Percentiles rank a stretch among this genome's conserved stretches.
These are phyloP conservation scores for Diaporthe destruens DNA, from an alignment of 2,329 filamentous ascomycete genomes.

Conservation along the genomic window DNA sequence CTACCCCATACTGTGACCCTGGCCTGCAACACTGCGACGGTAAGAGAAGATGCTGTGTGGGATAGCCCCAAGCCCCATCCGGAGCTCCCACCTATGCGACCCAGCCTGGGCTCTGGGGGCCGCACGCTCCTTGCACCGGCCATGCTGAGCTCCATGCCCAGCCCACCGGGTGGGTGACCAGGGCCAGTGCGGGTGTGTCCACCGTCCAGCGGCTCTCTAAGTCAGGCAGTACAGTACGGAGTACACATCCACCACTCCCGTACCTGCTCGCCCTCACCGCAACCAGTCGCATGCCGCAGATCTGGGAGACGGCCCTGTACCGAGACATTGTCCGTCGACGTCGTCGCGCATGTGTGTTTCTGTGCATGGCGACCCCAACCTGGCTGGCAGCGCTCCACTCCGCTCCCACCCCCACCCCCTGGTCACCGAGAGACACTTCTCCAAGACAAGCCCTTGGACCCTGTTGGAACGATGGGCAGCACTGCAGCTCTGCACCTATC, in stretches of 20 bases:
- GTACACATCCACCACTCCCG: background rate
- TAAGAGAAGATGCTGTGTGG: slow-evolving; percentile 4
- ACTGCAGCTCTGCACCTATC: slow-evolving; percentile 2
- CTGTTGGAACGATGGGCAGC: slow-evolving; percentile 34
- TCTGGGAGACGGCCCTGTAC: slow-evolving; percentile 11
- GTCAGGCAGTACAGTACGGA: no score
- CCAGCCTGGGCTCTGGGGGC: slow-evolving; percentile 9
- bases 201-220: background rate
- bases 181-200: background rate
- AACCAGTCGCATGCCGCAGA: slow-evolving; percentile 34
- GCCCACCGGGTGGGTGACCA: slow-evolving; percentile 1
- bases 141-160: slow-evolving; percentile 28
- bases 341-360: slow-evolving; percentile 37
- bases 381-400: slow-evolving; percentile 18
- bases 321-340: slow-evolving; percentile 38
- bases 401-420: slow-evolving; percentile 33
- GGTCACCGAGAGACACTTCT: slow-evolving; percentile 31
- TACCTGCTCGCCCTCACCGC: slow-evolving; percentile 19
- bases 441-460: slow-evolving; percentile 29
- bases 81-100: slow-evolving; percentile 14
- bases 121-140: slow-evolving; percentile 8
- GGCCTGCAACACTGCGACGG: slow-evolving; percentile 23
- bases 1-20: slow-evolving; percentile 29
- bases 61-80: slow-evolving; percentile 24
- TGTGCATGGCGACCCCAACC: slow-evolving; percentile 34